Evolutionary conservation across 345 rosid species (phyloP).

Genomic region (Aegle marmelos): DNA sequence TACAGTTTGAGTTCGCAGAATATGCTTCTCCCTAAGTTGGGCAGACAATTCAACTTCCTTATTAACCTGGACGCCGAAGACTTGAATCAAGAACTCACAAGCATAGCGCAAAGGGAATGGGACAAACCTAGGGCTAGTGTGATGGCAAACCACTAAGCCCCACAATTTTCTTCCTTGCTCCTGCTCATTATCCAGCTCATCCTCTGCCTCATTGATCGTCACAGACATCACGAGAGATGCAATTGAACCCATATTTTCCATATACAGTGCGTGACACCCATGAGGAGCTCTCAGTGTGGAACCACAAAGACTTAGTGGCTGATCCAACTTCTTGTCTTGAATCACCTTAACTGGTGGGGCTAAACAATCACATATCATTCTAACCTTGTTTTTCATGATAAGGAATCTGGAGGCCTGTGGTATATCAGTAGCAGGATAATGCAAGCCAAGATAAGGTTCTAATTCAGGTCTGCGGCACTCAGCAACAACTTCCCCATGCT

Average conservation of each 20-base stretch:
- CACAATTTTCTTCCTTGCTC: conserved; percentile 58
- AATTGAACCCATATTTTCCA: conserved; percentile 81
- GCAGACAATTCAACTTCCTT: conserved; percentile 72
- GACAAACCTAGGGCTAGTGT: conserved; percentile 65
- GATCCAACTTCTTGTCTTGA: conserved; percentile 58
- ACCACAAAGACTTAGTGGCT: conserved; percentile 73
- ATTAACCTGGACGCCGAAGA: conserved; percentile 68
- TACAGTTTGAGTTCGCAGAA: conserved; percentile 66
- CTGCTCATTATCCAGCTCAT: conserved; percentile 36
- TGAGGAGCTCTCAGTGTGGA: conserved; percentile 85
- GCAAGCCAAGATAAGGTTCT: conserved; percentile 79
- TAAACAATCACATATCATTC: conserved; percentile 81
- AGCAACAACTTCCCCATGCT: conserved; percentile 89
- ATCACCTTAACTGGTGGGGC: conserved; percentile 59
- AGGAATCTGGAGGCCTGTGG: conserved; percentile 87
- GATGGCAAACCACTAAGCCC: conserved; percentile 97
- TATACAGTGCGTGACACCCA: conserved; percentile 78
- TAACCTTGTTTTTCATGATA: conserved; percentile 77
- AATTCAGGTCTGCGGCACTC: conserved; percentile 46
- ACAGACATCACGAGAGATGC: conserved; percentile 90
- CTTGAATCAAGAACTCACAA: conserved; percentile 81
- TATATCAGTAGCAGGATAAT: conserved; percentile 86
- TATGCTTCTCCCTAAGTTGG: conserved; percentile 67
- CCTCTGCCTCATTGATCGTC: conserved; percentile 59
- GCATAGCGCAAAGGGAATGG: conserved; percentile 83